phyloP scores from a whole-genome alignment of 2,329 filamentous ascomycete species.

The Coniochaeta sp. region DNA sequence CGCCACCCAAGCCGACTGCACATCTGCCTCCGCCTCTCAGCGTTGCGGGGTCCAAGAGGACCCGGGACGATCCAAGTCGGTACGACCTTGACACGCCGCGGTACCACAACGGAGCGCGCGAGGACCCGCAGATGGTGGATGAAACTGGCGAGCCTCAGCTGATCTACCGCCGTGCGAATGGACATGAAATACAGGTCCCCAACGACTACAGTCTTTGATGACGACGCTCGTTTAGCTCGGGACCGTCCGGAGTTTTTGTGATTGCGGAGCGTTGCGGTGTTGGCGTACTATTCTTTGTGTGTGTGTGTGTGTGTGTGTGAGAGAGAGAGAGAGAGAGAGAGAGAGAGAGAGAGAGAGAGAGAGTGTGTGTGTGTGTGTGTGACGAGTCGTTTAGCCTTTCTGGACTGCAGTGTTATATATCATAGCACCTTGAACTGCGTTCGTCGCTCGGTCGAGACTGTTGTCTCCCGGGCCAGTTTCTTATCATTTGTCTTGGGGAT shows the following conservation, averaged over 20 bases:
- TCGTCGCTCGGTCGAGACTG: not conserved
- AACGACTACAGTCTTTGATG: not conserved
- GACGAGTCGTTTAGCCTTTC: not conserved
- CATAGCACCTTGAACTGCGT: not conserved
- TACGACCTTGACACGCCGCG: not conserved
- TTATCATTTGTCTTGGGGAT: not conserved
- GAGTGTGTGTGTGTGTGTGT: no score
- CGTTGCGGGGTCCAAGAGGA: conserved; percentile 1
- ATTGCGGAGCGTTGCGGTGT: not conserved
- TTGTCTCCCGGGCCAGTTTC: not conserved
- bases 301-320: no score
- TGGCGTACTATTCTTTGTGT: not conserved
- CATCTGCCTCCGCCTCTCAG: not conserved
- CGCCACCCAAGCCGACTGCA: not conserved
- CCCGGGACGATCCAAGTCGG: not conserved
- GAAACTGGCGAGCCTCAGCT: not conserved
- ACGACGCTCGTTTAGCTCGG: not conserved
- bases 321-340: no score
- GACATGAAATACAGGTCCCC: not conserved
- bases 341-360: no score
- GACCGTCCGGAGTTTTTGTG: not conserved
- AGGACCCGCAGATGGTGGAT: not conserved
- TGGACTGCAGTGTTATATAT: not conserved
- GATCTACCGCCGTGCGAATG: not conserved
- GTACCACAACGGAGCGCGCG: conserved; percentile 1